Base-by-base conservation (phyloP, 2,329 filamentous ascomycete species). In the Chrysosporium keratinophilum region DNA sequence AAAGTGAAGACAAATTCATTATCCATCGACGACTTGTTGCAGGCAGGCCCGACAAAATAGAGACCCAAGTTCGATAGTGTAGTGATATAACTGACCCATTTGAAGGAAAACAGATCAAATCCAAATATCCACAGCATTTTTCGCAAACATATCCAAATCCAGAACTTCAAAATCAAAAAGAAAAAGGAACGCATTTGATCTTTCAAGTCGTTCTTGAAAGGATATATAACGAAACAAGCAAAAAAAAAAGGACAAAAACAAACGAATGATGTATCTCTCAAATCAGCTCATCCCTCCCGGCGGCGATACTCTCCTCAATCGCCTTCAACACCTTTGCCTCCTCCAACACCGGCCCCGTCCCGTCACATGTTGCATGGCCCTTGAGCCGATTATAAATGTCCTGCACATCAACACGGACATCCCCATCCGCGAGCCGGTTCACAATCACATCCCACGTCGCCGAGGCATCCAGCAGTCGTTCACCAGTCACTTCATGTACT, bases 401-500 rank as follows among this genome's bases (percentile, higher is more conserved):
- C 37, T 78, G 84, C 11, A 96, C 82, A 67, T 97, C 87, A 23
- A 96, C 83, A 17, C 87, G 74, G 0, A 89, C 88, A 45, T 79
- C 78, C 66, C 83, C 81, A 67, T 86, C 94, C 7, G 89, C 71
- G 5, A 87, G 81, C 68, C 95, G 88, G 51, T 75, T 77, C 64
- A 94, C 86, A 56, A 97, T 93, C 52, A 89, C 75, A 63, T 96
- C 90, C 91, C 91, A 97, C 0, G 89, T 85, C 1, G 88, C 87
- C 15, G 83, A 83, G 0, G 85, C 84, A 37, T 84, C 85, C 5
- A 93, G 75, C 12, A 94, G 71, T 31, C 78, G 77, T 65, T 88
- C 82, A 3, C 86, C 86, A 1, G 72, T 76, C 11, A 75, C 72
- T n/a, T 80, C 76, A 39, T 80, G 81, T 23, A 79, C 78, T 31